Conservation (phyloP, 202 grass and related monocot species). For the Zizania palustris region DNA sequence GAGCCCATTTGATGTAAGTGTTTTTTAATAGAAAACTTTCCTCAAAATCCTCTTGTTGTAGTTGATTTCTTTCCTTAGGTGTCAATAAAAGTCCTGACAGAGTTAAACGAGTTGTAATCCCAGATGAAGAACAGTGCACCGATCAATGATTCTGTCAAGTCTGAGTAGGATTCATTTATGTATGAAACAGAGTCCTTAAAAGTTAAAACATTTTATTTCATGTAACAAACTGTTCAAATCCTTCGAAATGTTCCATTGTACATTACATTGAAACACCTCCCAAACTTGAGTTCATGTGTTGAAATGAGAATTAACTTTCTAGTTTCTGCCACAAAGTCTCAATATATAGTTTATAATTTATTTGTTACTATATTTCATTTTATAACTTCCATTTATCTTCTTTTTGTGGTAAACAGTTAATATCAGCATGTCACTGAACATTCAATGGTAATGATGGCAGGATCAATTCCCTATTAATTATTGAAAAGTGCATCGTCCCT, state of each 20-base stretch:
- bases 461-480: slow-evolving; percentile 19
- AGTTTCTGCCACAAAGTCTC: not conserved
- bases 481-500: slow-evolving; percentile 12
- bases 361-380: not conserved
- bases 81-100: not conserved
- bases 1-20: not conserved
- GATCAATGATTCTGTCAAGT: not conserved
- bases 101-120: slow-evolving; percentile 3
- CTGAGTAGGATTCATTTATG: slow-evolving; percentile 1
- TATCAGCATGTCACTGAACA: not conserved
- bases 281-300: slow-evolving; percentile 5
- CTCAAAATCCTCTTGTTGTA: not conserved
- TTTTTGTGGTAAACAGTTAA: slow-evolving; percentile 34
- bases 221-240: slow-evolving; percentile 9
- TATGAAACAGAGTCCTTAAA: not conserved
- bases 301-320: not conserved
- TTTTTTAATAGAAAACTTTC: not conserved
- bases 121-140: not conserved
- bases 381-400: slow-evolving; percentile 14
- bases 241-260: not conserved
- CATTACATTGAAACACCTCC: not conserved
- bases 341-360: no score
- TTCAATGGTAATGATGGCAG: slow-evolving; percentile 29
- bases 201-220: slow-evolving; percentile 8
- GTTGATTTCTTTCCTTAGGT: not conserved